A percentile compares a stretch with the other conserved stretches of the same genome.
Conservation (phyloP, 2,329 filamentous ascomycete genomes). For the Alternaria panax region DNA sequence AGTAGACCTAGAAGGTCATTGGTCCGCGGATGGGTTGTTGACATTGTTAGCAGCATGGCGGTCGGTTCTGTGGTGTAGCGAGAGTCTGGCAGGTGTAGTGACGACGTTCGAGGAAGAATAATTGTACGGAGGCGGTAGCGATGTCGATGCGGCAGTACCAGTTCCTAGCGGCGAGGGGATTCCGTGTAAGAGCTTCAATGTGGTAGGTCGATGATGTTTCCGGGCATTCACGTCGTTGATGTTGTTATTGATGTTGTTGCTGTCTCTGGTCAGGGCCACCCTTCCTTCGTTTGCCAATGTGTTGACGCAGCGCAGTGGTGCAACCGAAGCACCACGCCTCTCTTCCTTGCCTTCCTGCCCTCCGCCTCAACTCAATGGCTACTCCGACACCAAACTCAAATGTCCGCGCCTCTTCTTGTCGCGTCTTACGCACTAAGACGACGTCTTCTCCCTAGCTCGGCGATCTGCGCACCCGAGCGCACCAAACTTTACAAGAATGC, state of each 20-base stretch:
- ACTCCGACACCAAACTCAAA: not conserved
- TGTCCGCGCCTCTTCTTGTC: not conserved
- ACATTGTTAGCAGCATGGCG: conserved; percentile 18
- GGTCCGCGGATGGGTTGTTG: conserved; percentile 5
- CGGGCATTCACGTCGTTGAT: not conserved
- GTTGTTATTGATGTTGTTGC: not conserved
- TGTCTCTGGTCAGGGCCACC: not conserved
- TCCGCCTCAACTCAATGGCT: not conserved
- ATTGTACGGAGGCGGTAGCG: not conserved
- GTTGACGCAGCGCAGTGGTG: not conserved
- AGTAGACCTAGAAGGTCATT: not conserved
- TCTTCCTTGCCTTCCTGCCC: not conserved
- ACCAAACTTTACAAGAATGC: not conserved
- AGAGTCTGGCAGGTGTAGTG: not conserved
- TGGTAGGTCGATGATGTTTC: not conserved
- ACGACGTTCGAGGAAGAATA: not conserved
- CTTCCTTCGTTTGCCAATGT: not conserved
- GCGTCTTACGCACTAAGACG: not conserved
- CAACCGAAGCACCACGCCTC: not conserved
- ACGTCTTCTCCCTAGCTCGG: not conserved
- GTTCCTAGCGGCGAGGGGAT: not conserved
- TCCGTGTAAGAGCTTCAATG: not conserved
- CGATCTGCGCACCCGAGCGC: not conserved
- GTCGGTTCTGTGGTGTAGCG: not conserved
- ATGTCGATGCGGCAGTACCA: not conserved